Base-by-base conservation (phyloP, 331 rosid species). In the Malus hybrid region DNA sequence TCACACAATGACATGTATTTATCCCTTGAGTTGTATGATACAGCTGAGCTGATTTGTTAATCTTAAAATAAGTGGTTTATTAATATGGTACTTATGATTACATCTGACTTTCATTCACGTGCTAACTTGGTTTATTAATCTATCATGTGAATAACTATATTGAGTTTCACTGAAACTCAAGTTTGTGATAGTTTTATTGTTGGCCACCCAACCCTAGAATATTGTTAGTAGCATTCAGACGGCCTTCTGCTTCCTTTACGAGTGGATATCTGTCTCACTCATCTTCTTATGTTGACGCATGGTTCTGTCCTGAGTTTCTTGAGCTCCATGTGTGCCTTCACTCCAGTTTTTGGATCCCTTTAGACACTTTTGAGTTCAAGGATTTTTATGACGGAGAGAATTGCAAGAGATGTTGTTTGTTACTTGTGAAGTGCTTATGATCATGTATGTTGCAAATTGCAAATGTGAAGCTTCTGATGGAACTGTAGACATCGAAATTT, bases 401-500 rank as follows among this genome's bases (percentile, higher is more conserved):
- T 11, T 36, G 61, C 44, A 33, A 16, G 39, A 53, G 72, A 52
- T 55, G 42, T 7, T 46, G 70, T 28, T 46, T 63, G 0, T 66
- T 26, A 61, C 10, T 12, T 34, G 65, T 34, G 19, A 34, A 64
- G 33, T 65, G 55, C 53, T 29, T 12, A 16, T 48, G 67, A 22
- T 29, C 24, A 2, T 60, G 46, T 69, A 13, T 63, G 68, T 63
- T 63, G 68, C 63, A 71, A 83, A 82, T 83, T 88, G 80, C 93
- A 93, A 97, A 86, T 80, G 78, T 87, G 80, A 88, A 89, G 88
- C 70, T 74, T 53, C 79, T 93, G 68, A 61, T 88, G 32, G 90
- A 79, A n/a, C n/a, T n/a, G n/a, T n/a, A n/a, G n/a, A n/a, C n/a
- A n/a, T n/a, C n/a, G n/a, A n/a, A n/a, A n/a, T n/a, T n/a, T n/a